phyloP scores from a whole-genome alignment of 345 rosid genomes.

The Clausena lansium region DNA sequence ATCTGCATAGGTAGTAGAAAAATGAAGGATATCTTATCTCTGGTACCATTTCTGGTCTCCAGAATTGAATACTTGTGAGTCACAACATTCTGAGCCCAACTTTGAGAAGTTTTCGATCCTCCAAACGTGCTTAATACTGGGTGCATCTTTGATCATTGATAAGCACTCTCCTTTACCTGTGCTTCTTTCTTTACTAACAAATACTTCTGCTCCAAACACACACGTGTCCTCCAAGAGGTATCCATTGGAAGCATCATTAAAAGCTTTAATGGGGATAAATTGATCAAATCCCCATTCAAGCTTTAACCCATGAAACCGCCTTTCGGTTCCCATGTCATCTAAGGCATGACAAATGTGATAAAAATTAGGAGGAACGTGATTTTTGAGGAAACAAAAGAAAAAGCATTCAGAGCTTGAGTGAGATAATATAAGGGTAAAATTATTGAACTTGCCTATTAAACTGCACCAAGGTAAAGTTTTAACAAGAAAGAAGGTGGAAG shows the following conservation, averaged over 20 bases:
- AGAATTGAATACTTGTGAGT: conserved; percentile 23
- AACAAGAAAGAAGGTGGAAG: no score
- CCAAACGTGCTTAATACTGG: conserved; percentile 26
- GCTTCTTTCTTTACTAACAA: conserved; percentile 35
- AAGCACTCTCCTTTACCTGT: conserved; percentile 38
- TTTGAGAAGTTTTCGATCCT: conserved; percentile 35
- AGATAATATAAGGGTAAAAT: no score
- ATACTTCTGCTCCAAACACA: conserved; percentile 46
- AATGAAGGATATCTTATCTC: neutral
- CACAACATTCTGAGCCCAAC: neutral
- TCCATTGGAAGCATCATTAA: conserved; percentile 32
- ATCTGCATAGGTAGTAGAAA: no score
- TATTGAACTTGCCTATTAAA: no score
- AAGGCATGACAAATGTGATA: neutral
- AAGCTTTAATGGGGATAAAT: conserved; percentile 20
- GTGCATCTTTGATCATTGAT: conserved; percentile 26
- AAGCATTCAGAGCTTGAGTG: no score
- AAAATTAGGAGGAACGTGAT: neutral
- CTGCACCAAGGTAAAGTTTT: no score
- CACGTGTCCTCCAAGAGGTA: conserved; percentile 39
- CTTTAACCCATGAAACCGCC: conserved; percentile 36
- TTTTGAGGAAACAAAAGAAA: no score
- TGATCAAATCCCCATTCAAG: conserved; percentile 44
- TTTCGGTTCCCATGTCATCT: conserved; percentile 32
- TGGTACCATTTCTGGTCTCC: conserved; percentile 41